These are phyloP conservation scores for Arthonia radiata DNA, from an alignment of 495 filamentous ascomycete species.

Conservation along the genomic window DNA sequence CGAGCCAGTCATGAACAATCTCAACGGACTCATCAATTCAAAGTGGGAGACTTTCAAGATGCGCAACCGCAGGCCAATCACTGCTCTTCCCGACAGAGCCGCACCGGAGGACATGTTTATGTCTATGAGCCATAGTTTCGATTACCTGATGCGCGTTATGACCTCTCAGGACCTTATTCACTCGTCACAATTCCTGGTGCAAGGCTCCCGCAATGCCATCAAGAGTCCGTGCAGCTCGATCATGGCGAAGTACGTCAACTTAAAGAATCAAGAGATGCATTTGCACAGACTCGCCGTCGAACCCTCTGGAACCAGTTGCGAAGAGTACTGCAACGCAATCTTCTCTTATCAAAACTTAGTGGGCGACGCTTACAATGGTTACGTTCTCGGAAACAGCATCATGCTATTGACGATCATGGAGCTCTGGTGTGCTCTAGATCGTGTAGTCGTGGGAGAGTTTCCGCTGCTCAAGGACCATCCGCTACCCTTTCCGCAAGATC, in stretches of 20 bases:
- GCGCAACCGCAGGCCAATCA: too few species aligned
- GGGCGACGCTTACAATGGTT: slow-evolving; percentile 17
- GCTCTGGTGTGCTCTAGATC: slow-evolving; percentile 20
- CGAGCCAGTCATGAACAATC: slow-evolving; percentile 6
- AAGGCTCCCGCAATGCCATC: too few species aligned
- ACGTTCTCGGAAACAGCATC: slow-evolving; percentile 20
- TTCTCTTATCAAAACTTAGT: slow-evolving; percentile 11
- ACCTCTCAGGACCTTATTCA: too few species aligned
- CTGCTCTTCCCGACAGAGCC: too few species aligned
- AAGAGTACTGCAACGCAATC: slow-evolving; percentile 10
- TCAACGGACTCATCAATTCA: too few species aligned
- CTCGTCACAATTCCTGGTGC: too few species aligned
- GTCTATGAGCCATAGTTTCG: too few species aligned
- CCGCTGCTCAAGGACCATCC: slow-evolving; percentile 14
- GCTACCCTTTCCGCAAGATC: slow-evolving; percentile 17
- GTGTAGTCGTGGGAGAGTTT: slow-evolving; percentile 9
- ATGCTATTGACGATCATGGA: slow-evolving; percentile 19
- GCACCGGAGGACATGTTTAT: too few species aligned
- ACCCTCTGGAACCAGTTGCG: neutral
- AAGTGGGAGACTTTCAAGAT: too few species aligned
- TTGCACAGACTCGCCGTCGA: slow-evolving; percentile 7
- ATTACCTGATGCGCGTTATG: too few species aligned
- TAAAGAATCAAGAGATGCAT: slow-evolving; percentile 10
- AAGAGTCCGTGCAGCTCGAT: too few species aligned
- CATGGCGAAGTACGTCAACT: slow-evolving; percentile 7